These are phyloP conservation scores for Solanum microdontum DNA, from an alignment of 257 asterid species.

Conservation along the genomic window DNA sequence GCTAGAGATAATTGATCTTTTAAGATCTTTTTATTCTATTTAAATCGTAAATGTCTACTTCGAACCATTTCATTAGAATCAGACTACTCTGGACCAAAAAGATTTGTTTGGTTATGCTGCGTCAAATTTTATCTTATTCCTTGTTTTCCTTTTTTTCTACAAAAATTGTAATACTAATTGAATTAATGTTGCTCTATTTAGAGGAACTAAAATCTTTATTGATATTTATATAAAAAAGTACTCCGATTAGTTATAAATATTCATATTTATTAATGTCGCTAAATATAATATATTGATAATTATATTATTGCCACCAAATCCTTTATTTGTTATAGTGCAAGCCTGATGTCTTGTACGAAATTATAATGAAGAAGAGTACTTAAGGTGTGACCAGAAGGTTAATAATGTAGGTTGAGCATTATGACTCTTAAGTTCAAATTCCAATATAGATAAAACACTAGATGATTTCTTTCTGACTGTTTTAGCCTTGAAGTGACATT, in stretches of 20 bases:
- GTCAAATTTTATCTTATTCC: background rate
- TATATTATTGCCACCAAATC: too few relatives aligned
- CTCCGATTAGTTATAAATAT: too few relatives aligned
- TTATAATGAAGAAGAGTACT: background rate
- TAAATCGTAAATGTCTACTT: background rate
- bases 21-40: background rate
- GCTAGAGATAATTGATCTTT: too few relatives aligned
- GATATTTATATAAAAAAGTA: too few relatives aligned
- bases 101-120: background rate
- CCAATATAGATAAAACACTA: too few relatives aligned
- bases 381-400: background rate
- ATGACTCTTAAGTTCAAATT: too few relatives aligned
- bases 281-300: too few relatives aligned
- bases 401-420: background rate
- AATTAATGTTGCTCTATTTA: too few relatives aligned
- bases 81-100: background rate
- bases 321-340: too few relatives aligned
- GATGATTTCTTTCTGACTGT: accelerated
- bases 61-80: background rate
- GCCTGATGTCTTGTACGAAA: too few relatives aligned
- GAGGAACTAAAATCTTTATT: too few relatives aligned
- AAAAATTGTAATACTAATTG: background rate
- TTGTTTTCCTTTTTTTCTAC: background rate
- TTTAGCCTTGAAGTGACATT: background rate
- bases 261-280: background rate